Conservation (phyloP, 805 yeast genomes). For the Schizosaccharomyces cryophilus region DNA sequence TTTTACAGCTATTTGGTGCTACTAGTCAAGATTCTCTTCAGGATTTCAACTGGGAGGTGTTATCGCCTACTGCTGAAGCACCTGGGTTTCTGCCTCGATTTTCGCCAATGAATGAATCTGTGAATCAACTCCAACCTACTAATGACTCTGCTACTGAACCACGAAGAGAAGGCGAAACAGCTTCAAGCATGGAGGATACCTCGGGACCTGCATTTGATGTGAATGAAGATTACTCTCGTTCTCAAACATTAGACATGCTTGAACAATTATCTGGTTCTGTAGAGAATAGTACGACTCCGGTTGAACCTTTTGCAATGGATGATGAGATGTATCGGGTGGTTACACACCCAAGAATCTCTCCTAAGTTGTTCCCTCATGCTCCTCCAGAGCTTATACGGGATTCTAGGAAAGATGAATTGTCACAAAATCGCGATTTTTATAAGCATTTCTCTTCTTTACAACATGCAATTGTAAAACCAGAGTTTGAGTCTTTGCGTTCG, state of each 20-base stretch:
- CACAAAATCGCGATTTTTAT: not conserved
- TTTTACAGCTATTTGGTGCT: not conserved
- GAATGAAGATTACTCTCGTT: not conserved
- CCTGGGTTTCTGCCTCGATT: not conserved
- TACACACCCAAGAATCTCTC: not conserved
- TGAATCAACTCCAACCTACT: not conserved
- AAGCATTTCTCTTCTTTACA: not conserved
- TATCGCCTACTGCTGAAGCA: not conserved
- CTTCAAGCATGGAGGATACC: not conserved
- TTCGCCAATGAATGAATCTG: not conserved
- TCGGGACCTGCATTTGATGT: not conserved
- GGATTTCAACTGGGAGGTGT: conserved; percentile 1
- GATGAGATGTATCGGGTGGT: not conserved
- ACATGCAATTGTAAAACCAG: not conserved
- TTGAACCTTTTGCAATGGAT: not conserved
- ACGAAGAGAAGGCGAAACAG: not conserved
- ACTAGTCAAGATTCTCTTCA: not conserved
- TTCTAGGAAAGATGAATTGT: not conserved
- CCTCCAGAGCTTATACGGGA: not conserved
- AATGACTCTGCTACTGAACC: not conserved
- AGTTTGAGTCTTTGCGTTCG: not conserved
- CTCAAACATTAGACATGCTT: not conserved
- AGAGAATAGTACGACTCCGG: not conserved
- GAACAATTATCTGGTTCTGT: not conserved
- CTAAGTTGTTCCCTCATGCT: not conserved